Evolutionary conservation across 2,329 filamentous ascomycete genomes (phyloP).

Genomic region (Verticillium alfalfae): DNA sequence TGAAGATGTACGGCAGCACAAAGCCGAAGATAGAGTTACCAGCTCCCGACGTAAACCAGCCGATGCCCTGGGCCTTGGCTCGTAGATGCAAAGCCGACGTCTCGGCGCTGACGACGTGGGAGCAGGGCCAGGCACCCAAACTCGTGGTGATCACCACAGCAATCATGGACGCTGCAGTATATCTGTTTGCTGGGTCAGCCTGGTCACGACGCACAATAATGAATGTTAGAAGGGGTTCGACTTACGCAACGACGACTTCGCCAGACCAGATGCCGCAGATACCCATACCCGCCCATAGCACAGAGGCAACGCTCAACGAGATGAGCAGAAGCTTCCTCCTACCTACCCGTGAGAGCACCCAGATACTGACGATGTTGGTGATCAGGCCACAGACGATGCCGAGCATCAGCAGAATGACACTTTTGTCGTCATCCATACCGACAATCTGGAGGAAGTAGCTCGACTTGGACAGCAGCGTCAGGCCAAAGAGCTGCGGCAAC

Average conservation of each 20-base stretch:
- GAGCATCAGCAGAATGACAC: slow-evolving; percentile 36
- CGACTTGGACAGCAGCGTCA: slow-evolving; percentile 34
- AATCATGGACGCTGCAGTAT: slow-evolving; percentile 30
- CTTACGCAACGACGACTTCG: slow-evolving; percentile 30
- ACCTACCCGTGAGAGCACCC: slow-evolving; percentile 32
- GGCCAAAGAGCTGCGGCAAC: slow-evolving; percentile 37
- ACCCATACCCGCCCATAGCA: slow-evolving; percentile 39
- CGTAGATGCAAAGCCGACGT: slow-evolving; percentile 36
- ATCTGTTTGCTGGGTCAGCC: slow-evolving; percentile 8
- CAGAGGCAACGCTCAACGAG: slow-evolving; percentile 22
- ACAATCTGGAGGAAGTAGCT: slow-evolving; percentile 33
- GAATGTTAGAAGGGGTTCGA: background rate
- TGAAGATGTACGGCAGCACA: slow-evolving; percentile 46
- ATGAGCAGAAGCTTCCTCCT: slow-evolving; percentile 30
- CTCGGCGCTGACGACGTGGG: slow-evolving; percentile 35
- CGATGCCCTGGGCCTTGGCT: slow-evolving; percentile 35
- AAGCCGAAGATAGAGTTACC: slow-evolving; percentile 36
- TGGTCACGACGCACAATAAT: background rate
- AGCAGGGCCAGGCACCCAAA: slow-evolving; percentile 35
- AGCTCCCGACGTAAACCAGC: slow-evolving; percentile 33
- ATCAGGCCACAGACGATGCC: slow-evolving; percentile 38
- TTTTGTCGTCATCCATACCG: slow-evolving; percentile 21
- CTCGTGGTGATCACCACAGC: slow-evolving; percentile 34
- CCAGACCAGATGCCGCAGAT: slow-evolving; percentile 38
- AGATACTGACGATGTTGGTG: slow-evolving; percentile 36